Percentiles rank a stretch among this genome's conserved stretches.
Conservation (phyloP, 257 asterid genomes). For the Ilex aquifolium region DNA sequence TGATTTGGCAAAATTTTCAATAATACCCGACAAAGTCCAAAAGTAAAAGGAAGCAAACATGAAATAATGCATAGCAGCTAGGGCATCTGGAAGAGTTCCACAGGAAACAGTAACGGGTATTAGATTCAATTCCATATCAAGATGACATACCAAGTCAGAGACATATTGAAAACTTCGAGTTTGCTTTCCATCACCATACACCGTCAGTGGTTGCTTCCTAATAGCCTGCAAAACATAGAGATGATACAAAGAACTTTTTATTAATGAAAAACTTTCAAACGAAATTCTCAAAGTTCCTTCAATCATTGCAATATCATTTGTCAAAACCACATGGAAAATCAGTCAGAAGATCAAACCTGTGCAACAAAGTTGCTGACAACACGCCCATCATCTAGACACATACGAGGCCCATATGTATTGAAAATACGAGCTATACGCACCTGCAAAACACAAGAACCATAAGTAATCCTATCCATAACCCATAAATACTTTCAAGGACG, state of each 20-base stretch:
- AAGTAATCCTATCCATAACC: slow-evolving; percentile 5
- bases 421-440: slow-evolving; percentile 97
- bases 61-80: neutral
- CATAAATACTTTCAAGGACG: too few species aligned
- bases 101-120: neutral
- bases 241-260: slow-evolving; percentile 2
- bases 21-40: too few species aligned
- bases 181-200: slow-evolving; percentile 95
- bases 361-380: slow-evolving; percentile 97
- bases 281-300: neutral
- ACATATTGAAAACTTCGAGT: slow-evolving; percentile 92
- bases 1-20: too few species aligned
- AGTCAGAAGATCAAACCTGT: slow-evolving; percentile 51
- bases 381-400: slow-evolving; percentile 99
- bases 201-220: slow-evolving; percentile 82
- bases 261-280: slow-evolving; percentile 1
- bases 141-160: slow-evolving; percentile 78
- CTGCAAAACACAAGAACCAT: slow-evolving; percentile 27
- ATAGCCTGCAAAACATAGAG: slow-evolving; percentile 55
- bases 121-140: neutral
- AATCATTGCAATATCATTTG: neutral
- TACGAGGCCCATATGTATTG: slow-evolving; percentile 95
- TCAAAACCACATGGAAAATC: neutral
- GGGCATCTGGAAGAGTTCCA: neutral
- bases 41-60: too few species aligned